Evolutionary conservation across 2,329 filamentous ascomycete species (phyloP).

Genomic region (Cryphonectria parasitica): DNA sequence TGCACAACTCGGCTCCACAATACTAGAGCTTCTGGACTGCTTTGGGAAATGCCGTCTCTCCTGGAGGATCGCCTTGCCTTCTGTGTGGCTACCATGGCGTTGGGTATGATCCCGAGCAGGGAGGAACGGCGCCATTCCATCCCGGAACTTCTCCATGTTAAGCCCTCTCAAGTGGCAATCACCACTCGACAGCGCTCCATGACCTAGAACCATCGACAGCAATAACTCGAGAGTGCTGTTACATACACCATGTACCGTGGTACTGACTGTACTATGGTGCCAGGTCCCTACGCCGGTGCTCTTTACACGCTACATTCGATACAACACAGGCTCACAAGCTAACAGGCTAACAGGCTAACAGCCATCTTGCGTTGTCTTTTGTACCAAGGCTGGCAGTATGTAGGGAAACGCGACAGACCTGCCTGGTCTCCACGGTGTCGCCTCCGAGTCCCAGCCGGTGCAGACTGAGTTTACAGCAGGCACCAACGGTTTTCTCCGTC

Average conservation of each 20-base stretch:
- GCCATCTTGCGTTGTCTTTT: background rate
- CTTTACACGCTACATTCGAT: background rate
- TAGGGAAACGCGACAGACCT: background rate
- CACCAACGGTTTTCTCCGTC: background rate
- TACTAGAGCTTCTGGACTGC: constrained; percentile 1
- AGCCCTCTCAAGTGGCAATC: background rate
- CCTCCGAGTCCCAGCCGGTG: background rate
- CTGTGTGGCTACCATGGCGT: constrained; percentile 11
- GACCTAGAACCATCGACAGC: background rate
- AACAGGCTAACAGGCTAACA: background rate
- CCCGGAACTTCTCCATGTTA: background rate
- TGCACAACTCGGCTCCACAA: constrained; percentile 10
- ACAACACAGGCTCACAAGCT: background rate
- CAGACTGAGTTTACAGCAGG: background rate
- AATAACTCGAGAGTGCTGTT: background rate
- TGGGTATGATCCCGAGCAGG: constrained; percentile 9
- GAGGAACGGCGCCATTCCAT: constrained; percentile 6
- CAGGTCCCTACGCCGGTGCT: background rate
- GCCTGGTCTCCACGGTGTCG: background rate
- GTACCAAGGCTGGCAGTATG: background rate
- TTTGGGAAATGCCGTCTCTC: constrained; percentile 13
- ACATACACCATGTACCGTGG: no score
- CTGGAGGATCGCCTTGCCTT: constrained; percentile 1
- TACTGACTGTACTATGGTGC: background rate
- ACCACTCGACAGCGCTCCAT: background rate